Evolutionary conservation across 352 stramenopile genomes (phyloP).

Genomic region (Blastocystis sp.): DNA sequence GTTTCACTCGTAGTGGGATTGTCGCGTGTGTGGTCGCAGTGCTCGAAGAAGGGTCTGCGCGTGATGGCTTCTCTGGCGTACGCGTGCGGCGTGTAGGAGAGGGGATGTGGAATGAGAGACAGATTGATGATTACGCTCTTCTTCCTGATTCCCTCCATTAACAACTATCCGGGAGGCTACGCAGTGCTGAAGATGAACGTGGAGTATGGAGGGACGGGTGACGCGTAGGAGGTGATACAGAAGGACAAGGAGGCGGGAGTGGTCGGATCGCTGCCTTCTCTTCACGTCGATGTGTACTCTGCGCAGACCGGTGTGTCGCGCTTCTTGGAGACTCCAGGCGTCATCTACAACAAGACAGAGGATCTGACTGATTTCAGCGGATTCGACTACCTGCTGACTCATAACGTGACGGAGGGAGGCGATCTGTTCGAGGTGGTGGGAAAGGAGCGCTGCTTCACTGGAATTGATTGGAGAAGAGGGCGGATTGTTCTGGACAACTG

Average conservation of each 20-base stretch:
- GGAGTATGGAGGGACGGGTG: background rate
- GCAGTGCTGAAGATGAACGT: constrained; percentile 61
- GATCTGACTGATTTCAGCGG: constrained; percentile 15
- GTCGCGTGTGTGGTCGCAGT: constrained; percentile 44
- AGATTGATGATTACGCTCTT: constrained; percentile 23
- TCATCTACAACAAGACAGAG: constrained; percentile 64
- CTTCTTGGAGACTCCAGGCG: constrained; percentile 18
- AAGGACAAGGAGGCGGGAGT: background rate
- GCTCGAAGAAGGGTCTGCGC: background rate
- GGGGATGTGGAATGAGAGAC: background rate
- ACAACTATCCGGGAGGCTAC: constrained; percentile 66
- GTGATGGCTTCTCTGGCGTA: background rate
- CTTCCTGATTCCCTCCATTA: constrained; percentile 31
- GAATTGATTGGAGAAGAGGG: constrained; percentile 25
- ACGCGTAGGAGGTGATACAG: constrained; percentile 16
- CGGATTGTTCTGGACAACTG: constrained; percentile 14
- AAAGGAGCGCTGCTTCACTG: constrained; percentile 21
- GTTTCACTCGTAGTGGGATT: constrained; percentile 44
- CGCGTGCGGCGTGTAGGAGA: background rate
- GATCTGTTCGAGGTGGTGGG: constrained; percentile 17
- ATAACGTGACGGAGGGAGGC: constrained; percentile 62
- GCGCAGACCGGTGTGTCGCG: constrained; percentile 67
- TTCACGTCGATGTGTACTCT: constrained; percentile 70
- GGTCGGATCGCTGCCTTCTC: background rate
- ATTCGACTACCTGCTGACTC: constrained; percentile 67